Evolutionary conservation across 2,329 filamentous ascomycete species (phyloP), one percentile per base, ranked within the genome.

Genomic region (Daldinia sp.): DNA sequence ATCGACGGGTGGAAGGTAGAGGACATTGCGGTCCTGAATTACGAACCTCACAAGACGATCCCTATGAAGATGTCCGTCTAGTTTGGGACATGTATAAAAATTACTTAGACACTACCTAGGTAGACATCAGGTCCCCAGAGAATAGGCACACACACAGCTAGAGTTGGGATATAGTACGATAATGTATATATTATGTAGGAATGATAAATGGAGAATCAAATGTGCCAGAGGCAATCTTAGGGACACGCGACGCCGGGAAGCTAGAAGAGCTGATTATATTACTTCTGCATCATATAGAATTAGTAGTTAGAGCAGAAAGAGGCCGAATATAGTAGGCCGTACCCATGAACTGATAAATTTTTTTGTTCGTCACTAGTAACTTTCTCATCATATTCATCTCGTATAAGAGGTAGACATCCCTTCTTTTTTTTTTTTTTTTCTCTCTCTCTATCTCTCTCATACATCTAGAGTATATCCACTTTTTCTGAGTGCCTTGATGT

Each of bases 51-150:
- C 80, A 95, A 94, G 83, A 87, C 87, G 4, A 97, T 99, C 82
- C 88, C 92, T 50, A 99, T 99, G 96, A 98, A 98, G 84, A 99
- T 99, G 96, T 97, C 93, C 77, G 95, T 98, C 67, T 94, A 63
- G 54, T 98, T 65, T 94, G 42, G 37, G 15, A 33, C 5, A 39
- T 59, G 20, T 12, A 46, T 55, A 58, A 6, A 6, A 51, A 51
- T 13, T 37, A 37, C 18, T 54, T 54, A 20, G 30, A 33, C n/a
- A 1, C 18, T 15, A n/a, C n/a, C n/a, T n/a, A n/a, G n/a, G n/a
- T n/a, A 42, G n/a, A 20, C 37, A 10, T 15, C 13, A n/a, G 30
- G 41, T 30, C 41, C 13, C 20, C 6, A 41, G 18, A 51, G 44
- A 12, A 39, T 26, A 20, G 44, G 46, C 20, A 50, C 20, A 50